Conservation (phyloP, 129 eudicot species). For the Lactuca sativa region DNA sequence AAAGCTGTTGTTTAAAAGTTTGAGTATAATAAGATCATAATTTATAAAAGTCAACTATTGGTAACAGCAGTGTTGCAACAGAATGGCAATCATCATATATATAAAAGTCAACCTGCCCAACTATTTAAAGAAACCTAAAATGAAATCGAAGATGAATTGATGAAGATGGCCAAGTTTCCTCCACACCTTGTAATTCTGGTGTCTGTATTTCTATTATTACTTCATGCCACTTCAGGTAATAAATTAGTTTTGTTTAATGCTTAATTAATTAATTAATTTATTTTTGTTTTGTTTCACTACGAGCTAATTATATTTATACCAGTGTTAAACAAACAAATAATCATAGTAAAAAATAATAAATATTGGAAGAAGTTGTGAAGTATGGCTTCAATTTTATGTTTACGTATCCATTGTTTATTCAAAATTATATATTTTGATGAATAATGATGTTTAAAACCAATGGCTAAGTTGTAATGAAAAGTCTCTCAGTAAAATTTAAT, state of each 20-base stretch:
- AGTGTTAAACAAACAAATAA: neutral
- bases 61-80: conserved; percentile 1
- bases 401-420: neutral
- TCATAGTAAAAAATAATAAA: too few species aligned
- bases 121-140: conserved; percentile 1
- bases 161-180: conserved; percentile 12
- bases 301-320: too few species aligned
- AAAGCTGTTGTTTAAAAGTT: neutral
- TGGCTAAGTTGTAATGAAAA: neutral
- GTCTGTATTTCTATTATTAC: neutral
- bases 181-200: neutral
- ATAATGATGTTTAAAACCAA: neutral
- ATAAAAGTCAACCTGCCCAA: neutral
- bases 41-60: conserved; percentile 10
- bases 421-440: too few species aligned
- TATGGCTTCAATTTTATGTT: neutral
- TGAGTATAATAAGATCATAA: neutral
- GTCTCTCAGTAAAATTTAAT: neutral
- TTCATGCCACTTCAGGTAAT: conserved; percentile 26
- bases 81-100: neutral
- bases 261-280: too few species aligned
- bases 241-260: neutral
- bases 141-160: neutral
- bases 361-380: neutral
- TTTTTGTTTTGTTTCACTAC: neutral